A percentile compares a stretch with the other conserved stretches of the same genome.
Conservation (phyloP, 352 stramenopile species). For the Globisporangium lucens region DNA sequence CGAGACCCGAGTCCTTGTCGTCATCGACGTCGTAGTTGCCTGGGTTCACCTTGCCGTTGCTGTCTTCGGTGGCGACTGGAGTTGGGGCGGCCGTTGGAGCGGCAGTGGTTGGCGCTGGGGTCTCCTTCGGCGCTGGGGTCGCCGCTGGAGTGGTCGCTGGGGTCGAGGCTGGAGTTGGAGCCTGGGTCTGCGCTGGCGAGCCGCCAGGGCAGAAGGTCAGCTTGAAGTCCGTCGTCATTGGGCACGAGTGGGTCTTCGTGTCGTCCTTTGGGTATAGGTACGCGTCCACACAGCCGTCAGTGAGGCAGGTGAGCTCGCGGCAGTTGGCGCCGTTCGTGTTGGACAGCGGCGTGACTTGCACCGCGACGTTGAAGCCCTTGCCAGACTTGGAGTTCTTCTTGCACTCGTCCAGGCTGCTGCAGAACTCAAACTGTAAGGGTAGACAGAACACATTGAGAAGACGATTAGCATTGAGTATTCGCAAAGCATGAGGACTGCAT, state of each 20-base stretch:
- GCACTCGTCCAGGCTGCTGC: slow-evolving; percentile 59
- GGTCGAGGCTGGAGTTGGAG: not conserved
- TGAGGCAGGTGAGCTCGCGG: slow-evolving; percentile 48
- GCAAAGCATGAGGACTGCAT: not conserved
- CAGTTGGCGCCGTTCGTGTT: slow-evolving; percentile 67
- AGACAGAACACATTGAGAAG: not conserved
- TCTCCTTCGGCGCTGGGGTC: slow-evolving; percentile 2
- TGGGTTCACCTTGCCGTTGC: slow-evolving; percentile 14
- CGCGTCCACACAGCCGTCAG: slow-evolving; percentile 56
- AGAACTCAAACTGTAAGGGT: slow-evolving; percentile 43
- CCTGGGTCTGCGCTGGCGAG: slow-evolving; percentile 14
- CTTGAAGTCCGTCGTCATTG: slow-evolving; percentile 52
- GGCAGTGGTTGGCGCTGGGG: slow-evolving; percentile 7
- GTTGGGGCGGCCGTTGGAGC: slow-evolving; percentile 15
- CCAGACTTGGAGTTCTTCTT: slow-evolving; percentile 49
- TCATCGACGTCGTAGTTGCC: slow-evolving; percentile 17
- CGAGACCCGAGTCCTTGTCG: slow-evolving; percentile 5
- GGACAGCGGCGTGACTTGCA: slow-evolving; percentile 47
- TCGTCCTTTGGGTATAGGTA: slow-evolving; percentile 74
- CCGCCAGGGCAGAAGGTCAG: slow-evolving; percentile 65
- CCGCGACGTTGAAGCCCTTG: slow-evolving; percentile 66
- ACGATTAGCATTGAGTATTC: not conserved
- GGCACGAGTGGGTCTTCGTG: slow-evolving; percentile 70
- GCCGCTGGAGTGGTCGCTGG: slow-evolving; percentile 5
- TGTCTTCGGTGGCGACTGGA: slow-evolving; percentile 8